Evolutionary conservation across 106 monocot species (phyloP).

Genomic region (Dactylorhiza incarnata): DNA sequence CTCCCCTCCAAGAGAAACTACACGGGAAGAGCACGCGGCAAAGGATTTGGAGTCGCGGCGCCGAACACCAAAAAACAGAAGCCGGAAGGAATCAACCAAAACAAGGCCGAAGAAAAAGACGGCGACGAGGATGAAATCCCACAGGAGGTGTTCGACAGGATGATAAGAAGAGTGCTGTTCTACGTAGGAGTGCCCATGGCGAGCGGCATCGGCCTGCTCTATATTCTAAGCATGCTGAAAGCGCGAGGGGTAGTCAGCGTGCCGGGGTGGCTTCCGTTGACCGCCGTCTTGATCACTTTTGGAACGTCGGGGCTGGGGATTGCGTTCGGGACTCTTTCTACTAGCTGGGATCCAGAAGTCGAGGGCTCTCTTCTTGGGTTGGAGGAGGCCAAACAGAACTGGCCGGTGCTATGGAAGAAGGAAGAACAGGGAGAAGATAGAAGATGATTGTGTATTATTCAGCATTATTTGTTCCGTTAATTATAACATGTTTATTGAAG

Average conservation of each 20-base stretch:
- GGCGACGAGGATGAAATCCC: conserved; percentile 66
- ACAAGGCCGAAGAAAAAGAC: neutral
- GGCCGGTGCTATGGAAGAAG: conserved; percentile 75
- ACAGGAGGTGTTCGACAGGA: conserved; percentile 54
- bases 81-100: neutral
- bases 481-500: too few relatives aligned
- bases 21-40: conserved; percentile 16
- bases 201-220: conserved; percentile 40
- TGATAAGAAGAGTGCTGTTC: conserved; percentile 36
- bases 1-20: neutral
- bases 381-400: conserved; percentile 53
- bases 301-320: conserved; percentile 73
- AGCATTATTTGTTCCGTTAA: too few relatives aligned
- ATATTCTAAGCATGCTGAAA: conserved; percentile 27
- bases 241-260: conserved; percentile 23
- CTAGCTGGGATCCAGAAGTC: conserved; percentile 63
- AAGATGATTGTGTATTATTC: too few relatives aligned
- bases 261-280: conserved; percentile 58
- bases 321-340: conserved; percentile 69
- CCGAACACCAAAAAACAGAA: conserved; percentile 1
- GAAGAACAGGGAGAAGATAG: conserved; percentile 1
- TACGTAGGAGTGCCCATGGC: conserved; percentile 60
- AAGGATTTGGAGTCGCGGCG: conserved; percentile 13
- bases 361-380: conserved; percentile 63
- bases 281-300: conserved; percentile 37